Evolutionary conservation across 2,329 filamentous ascomycete genomes (phyloP).

Genomic region (Penicillium sp.): DNA sequence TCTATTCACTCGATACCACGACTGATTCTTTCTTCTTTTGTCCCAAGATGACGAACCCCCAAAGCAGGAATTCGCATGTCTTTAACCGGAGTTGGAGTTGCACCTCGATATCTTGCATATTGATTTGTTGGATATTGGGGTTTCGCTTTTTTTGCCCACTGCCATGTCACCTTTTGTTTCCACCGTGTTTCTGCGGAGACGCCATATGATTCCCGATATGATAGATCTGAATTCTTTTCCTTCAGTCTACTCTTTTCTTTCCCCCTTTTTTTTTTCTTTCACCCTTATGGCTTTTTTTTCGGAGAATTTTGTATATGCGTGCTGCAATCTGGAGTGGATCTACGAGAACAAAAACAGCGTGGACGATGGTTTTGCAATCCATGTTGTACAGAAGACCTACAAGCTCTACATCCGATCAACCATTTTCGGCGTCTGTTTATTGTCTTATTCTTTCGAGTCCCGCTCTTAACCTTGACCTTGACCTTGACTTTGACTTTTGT

Average conservation of each 20-base stretch:
- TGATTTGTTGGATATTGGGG: conserved; percentile 3
- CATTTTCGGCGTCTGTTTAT: conserved; percentile 2
- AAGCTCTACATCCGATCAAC: conserved; percentile 2
- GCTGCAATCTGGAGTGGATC: conserved; percentile 14
- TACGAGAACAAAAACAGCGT: conserved; percentile 14
- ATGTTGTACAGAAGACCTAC: not conserved
- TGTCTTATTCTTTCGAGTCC: not conserved
- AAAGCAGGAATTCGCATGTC: conserved; percentile 12
- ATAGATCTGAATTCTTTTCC: conserved; percentile 13
- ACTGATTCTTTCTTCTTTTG: conserved; percentile 7
- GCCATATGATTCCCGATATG: conserved; percentile 21
- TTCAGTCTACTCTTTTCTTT: not conserved
- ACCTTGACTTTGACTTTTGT: not conserved
- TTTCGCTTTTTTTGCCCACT: conserved; percentile 4
- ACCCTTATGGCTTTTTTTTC: not conserved
- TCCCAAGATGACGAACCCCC: not conserved
- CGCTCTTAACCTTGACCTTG: not conserved
- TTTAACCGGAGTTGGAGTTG: conserved; percentile 13
- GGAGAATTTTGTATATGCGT: conserved; percentile 13
- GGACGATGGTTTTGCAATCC: not conserved
- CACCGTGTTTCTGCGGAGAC: conserved; percentile 12
- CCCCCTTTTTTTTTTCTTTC: not conserved
- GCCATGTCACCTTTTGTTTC: conserved; percentile 7
- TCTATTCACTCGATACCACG: conserved; percentile 1
- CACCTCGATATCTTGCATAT: conserved; percentile 5